A percentile compares a stretch with the other conserved stretches of the same genome.
phyloP scores from a whole-genome alignment of 116 monocot genomes.

The Cymodocea nodosa region DNA sequence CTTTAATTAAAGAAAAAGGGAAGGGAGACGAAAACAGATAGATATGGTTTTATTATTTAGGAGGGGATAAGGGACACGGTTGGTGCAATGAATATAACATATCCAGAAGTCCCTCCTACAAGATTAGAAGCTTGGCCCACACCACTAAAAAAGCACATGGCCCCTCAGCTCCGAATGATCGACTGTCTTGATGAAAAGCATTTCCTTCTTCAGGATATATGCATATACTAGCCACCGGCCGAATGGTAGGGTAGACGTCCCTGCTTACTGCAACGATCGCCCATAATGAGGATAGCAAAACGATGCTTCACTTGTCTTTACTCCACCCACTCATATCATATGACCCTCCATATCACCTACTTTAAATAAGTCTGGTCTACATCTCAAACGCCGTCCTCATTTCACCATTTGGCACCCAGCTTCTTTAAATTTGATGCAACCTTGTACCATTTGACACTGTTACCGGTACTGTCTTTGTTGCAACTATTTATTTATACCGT shows the following conservation, averaged over 20 bases:
- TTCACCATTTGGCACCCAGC: too few relatives aligned
- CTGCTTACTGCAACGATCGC: background rate
- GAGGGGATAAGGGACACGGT: background rate
- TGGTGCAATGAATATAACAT: background rate
- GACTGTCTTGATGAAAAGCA: too few relatives aligned
- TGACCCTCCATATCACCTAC: too few relatives aligned
- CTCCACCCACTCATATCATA: too few relatives aligned
- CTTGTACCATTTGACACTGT: background rate
- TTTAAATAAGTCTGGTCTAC: too few relatives aligned
- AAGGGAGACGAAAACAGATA: background rate
- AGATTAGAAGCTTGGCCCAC: background rate
- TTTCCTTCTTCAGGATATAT: background rate
- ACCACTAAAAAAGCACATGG: background rate
- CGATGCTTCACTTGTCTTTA: background rate
- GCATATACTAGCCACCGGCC: background rate
- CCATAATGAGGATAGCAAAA: background rate
- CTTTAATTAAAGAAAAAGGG: background rate
- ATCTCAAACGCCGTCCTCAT: too few relatives aligned
- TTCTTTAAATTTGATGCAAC: background rate
- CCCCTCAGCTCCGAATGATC: background rate
- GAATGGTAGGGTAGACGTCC: slow-evolving; percentile 6
- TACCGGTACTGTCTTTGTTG: background rate
- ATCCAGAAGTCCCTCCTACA: background rate
- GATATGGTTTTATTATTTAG: slow-evolving; percentile 3
- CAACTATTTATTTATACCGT: too few relatives aligned